phyloP scores from a whole-genome alignment of 2,329 filamentous ascomycete genomes.

The Geoglossum cookeanum region DNA sequence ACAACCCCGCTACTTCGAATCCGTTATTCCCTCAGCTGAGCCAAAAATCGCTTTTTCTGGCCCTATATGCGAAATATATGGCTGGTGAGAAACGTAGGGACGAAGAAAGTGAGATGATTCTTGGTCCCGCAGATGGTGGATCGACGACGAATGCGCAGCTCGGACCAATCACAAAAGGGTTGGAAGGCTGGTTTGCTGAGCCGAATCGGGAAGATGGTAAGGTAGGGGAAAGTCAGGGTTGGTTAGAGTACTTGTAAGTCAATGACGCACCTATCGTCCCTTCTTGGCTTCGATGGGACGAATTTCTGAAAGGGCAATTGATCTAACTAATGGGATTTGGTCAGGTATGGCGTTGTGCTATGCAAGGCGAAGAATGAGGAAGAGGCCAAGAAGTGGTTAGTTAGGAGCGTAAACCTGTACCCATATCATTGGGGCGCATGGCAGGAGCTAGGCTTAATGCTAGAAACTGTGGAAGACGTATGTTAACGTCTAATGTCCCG shows the following conservation, averaged over 20 bases:
- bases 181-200: constrained; percentile 66
- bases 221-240: constrained; percentile 58
- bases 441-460: constrained; percentile 72
- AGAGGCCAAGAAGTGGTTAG: constrained; percentile 67
- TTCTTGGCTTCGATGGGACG: neutral
- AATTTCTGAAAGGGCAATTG: too few relatives aligned
- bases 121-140: constrained; percentile 80
- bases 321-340: neutral
- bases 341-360: constrained; percentile 63
- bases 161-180: constrained; percentile 49
- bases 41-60: constrained; percentile 81
- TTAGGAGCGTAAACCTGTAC: constrained; percentile 71
- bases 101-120: constrained; percentile 92
- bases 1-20: neutral
- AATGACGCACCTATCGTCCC: neutral
- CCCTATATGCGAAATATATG: constrained; percentile 80
- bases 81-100: constrained; percentile 91
- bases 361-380: constrained; percentile 80
- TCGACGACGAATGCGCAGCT: constrained; percentile 74
- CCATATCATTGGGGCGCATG: constrained; percentile 97
- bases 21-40: constrained; percentile 38
- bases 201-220: constrained; percentile 24
- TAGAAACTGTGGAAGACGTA: constrained; percentile 66
- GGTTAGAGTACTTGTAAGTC: constrained; percentile 62
- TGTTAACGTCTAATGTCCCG: constrained; percentile 17